A percentile compares a stretch with the other conserved stretches of the same genome.
phyloP scores from a whole-genome alignment of 108 stramenopile genomes.

The Stephanodiscus triporus region DNA sequence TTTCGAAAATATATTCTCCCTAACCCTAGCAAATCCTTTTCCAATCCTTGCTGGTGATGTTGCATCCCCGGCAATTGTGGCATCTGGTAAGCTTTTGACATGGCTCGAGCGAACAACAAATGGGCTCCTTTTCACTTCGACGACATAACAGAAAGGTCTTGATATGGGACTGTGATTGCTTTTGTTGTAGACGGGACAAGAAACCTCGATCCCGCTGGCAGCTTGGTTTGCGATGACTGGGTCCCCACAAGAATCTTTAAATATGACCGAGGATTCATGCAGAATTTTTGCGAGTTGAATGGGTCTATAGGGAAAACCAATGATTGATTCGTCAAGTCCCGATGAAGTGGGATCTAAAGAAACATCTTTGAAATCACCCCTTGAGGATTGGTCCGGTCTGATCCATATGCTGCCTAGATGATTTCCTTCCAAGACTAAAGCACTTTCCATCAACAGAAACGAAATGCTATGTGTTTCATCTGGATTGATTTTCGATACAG shows the following conservation, averaged over 20 bases:
- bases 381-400: slow-evolving; percentile 49
- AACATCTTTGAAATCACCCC: slow-evolving; percentile 14
- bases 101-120: slow-evolving; percentile 47
- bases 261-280: slow-evolving; percentile 77
- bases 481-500: slow-evolving; percentile 42
- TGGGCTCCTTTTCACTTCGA: slow-evolving; percentile 87
- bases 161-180: slow-evolving; percentile 22
- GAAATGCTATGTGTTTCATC: slow-evolving; percentile 54
- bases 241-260: slow-evolving; percentile 49
- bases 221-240: slow-evolving; percentile 61
- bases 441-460: slow-evolving; percentile 66
- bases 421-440: slow-evolving; percentile 61
- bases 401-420: slow-evolving; percentile 85
- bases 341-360: background rate
- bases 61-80: background rate
- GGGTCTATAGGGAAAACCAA: slow-evolving; percentile 70
- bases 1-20: slow-evolving; percentile 25
- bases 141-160: slow-evolving; percentile 78
- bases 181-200: slow-evolving; percentile 65
- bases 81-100: background rate
- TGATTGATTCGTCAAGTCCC: slow-evolving; percentile 7
- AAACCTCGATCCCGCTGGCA: slow-evolving; percentile 76
- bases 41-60: slow-evolving; percentile 23
- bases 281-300: slow-evolving; percentile 83
- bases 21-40: slow-evolving; percentile 30